Evolutionary conservation across 345 rosid genomes (phyloP).

Genomic region (Zanthoxylum bungeanum): DNA sequence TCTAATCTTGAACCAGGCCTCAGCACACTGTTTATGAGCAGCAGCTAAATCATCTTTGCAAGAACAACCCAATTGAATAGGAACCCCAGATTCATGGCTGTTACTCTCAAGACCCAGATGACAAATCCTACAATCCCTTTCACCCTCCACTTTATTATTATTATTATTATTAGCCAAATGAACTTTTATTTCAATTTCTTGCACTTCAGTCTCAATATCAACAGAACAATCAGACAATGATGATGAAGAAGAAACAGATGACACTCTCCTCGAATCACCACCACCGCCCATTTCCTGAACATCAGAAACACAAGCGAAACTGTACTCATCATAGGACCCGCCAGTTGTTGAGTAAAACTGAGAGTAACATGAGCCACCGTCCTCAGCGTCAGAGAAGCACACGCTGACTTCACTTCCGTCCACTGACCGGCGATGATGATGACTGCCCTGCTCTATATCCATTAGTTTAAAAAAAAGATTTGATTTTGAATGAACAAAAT

Average conservation of each 20-base stretch:
- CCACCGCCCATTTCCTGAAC: constrained; percentile 33
- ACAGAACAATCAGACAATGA: constrained; percentile 49
- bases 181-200: constrained; percentile 43
- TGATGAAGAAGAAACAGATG: constrained; percentile 30
- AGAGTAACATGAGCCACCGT: constrained; percentile 70
- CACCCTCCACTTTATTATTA: constrained; percentile 32
- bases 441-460: constrained; percentile 67
- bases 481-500: neutral
- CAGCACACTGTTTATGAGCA: constrained; percentile 96
- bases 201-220: constrained; percentile 28
- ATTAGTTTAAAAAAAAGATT: constrained; percentile 7
- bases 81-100: constrained; percentile 57
- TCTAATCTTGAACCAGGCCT: constrained; percentile 94
- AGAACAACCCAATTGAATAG: constrained; percentile 81
- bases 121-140: constrained; percentile 84
- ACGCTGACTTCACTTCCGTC: constrained; percentile 36
- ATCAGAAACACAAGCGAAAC: constrained; percentile 45
- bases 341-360: constrained; percentile 80
- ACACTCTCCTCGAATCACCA: constrained; percentile 46
- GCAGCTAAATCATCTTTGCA: constrained; percentile 92
- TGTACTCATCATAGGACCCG: constrained; percentile 67
- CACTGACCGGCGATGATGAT: constrained; percentile 31
- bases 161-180: constrained; percentile 24
- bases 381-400: constrained; percentile 84
- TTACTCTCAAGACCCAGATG: constrained; percentile 79